A percentile compares a stretch with the other conserved stretches of the same genome.
Conservation (phyloP, 495 filamentous ascomycete species). For the Neurospora pannonica region DNA sequence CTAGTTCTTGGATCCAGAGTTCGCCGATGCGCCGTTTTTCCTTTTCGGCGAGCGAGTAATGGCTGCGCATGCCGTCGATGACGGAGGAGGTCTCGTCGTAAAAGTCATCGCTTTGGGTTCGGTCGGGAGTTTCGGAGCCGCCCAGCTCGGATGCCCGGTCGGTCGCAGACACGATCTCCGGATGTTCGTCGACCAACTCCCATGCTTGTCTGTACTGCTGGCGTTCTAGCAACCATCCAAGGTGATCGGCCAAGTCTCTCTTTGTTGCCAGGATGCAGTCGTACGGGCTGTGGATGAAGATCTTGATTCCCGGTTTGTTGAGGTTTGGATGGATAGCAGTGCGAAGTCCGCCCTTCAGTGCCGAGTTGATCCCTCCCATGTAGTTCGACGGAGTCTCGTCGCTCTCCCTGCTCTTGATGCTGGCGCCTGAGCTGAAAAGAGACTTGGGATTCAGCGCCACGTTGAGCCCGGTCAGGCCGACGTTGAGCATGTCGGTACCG, state of each 20-base stretch:
- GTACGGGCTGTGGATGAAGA: slow-evolving; percentile 93
- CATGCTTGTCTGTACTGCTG: slow-evolving; percentile 76
- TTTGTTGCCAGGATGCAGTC: slow-evolving; percentile 85
- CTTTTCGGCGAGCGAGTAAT: slow-evolving; percentile 63
- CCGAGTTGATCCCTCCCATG: slow-evolving; percentile 1
- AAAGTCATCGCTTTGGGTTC: slow-evolving; percentile 55
- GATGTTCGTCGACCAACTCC: slow-evolving; percentile 77
- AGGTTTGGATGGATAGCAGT: slow-evolving; percentile 36
- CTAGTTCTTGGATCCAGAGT: slow-evolving; percentile 79
- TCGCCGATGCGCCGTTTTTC: slow-evolving; percentile 91
- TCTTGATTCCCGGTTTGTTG: slow-evolving; percentile 65
- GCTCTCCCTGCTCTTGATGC: slow-evolving; percentile 65
- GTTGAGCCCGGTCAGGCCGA: slow-evolving; percentile 46
- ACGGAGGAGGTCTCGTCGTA: slow-evolving; percentile 67
- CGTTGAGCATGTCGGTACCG: slow-evolving; percentile 62
- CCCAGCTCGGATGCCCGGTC: slow-evolving; percentile 16
- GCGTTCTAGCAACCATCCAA: slow-evolving; percentile 74
- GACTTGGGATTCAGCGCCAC: slow-evolving; percentile 74
- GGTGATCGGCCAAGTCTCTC: slow-evolving; percentile 72
- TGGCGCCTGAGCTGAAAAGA: slow-evolving; percentile 79
- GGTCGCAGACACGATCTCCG: slow-evolving; percentile 50
- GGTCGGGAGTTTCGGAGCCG: slow-evolving; percentile 30
- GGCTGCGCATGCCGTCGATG: slow-evolving; percentile 39
- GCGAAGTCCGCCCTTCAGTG: slow-evolving; percentile 16
- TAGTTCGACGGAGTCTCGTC: slow-evolving; percentile 22